Base-by-base conservation (phyloP, 2,329 filamentous ascomycete species). In the Fusarium sp. region DNA sequence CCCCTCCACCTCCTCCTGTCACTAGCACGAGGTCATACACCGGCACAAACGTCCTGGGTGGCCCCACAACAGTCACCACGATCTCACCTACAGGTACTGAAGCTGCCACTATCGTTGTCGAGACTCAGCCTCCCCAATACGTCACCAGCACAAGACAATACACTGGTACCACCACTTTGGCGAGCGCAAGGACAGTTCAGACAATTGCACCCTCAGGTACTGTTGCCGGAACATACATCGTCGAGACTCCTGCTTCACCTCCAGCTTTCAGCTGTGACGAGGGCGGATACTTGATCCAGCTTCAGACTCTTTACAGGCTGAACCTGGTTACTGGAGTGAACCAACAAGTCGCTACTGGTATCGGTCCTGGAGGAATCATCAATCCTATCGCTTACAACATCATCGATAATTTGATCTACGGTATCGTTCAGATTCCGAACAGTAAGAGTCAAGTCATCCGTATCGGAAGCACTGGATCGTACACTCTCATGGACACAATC, bases 201-300 rank as follows among this genome's bases (percentile, higher is more conserved):
- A 62, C 58, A 6, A 24, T 62, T 1, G 13, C 9, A 3, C 53
- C 58, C 2, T 44, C 58, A 1, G 54, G 58, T 18, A 62, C 54
- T 15, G 54, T 49, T 2, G 15, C 53, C 1, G 58, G 44, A 8
- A 58, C 56, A n/a, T 52, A 54, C 29, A 44, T 56, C 4, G 62
- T 65, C 8, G 62, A 65, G 27, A 65, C 62, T 0, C 62, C 62
- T 8, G 32, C 22, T 6, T 22, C 62, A 5, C 62, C 60, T 13
- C 62, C 62, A 18, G 10, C 62, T 11, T 65, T 65, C 22, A 58
- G 30, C 3, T 65, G 62, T 43, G 62, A 65, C 10, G 62, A 58
- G 30, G 62, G 62, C 18, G 62, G 62, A 11, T 65, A 65, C 30
- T n/a, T 65, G 60, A 65, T 65, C 8, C 62, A 65, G 27, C 10